Evolutionary conservation across 1,139 yeast genomes (phyloP), one percentile per base, ranked within the genome.

Genomic region (Suhomyces anneliseae): DNA sequence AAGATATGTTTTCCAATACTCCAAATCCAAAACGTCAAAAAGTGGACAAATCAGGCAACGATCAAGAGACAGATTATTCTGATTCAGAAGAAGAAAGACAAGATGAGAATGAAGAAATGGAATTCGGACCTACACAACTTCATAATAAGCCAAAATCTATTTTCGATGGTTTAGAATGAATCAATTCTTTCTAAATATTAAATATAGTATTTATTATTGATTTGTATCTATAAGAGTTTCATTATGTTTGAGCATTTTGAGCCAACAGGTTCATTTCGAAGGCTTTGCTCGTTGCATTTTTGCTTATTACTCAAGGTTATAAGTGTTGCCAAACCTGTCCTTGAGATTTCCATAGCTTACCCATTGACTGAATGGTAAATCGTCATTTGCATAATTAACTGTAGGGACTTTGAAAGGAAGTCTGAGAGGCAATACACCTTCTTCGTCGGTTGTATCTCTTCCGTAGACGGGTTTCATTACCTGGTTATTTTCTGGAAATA

Each of bases 331-430:
- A 42, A 52, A 54, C 19, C 34, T 54, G 45, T 67, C 71, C 34
- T 42, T 46, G 32, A 60, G 36, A 12, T 51, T 47, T 10, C 68
- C 69, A 43, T 58, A 61, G 40, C 56, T 54, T 1, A 57, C 53
- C 27, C 48, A 50, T 40, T 54, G 55, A 49, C 79, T 70, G 84
- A 87, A 83, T 0, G 87, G 81, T 42, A 61, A 54, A 57, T 83
- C 89, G 0, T 38, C 42, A 0, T 47, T 5, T 0, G 41, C 43
- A 55, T 83, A 83, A 33, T 58, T 61, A 4, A 43, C 49, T 1
- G 84, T 74, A 0, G 87, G 86, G 14, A 81, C 52, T 40, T 64
- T 66, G 52, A 82, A 82, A 0, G 90, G 90, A 12, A 83, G 53
- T 36, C 83, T 55, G 0, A 82, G 63, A 0, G 81, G 76, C 2